A percentile compares a stretch with the other conserved stretches of the same genome.
phyloP scores from a whole-genome alignment of 2,329 filamentous ascomycete genomes.

The Aspergillus thermomutatus region DNA sequence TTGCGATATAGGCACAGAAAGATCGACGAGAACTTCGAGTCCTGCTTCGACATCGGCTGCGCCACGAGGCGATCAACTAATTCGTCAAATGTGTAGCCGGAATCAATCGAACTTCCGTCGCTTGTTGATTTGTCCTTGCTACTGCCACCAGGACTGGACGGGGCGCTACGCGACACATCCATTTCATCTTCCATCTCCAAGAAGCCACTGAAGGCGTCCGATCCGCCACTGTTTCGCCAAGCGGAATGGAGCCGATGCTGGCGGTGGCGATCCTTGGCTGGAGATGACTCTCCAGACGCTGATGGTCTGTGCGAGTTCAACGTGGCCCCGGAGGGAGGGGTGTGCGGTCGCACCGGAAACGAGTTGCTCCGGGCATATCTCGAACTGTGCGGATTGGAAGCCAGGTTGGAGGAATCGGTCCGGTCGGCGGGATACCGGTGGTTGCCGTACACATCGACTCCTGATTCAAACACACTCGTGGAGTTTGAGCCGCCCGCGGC shows the following conservation, averaged over 20 bases:
- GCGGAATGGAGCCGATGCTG: conserved; percentile 33
- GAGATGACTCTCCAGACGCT: conserved; percentile 27
- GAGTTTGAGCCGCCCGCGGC: conserved; percentile 37
- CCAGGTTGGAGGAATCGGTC: conserved; percentile 35
- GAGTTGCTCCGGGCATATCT: conserved; percentile 51
- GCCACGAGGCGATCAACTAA: conserved; percentile 83
- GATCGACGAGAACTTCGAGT: conserved; percentile 81
- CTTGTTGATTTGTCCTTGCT: conserved; percentile 32
- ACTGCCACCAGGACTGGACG: conserved; percentile 24
- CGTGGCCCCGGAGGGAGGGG: conserved; percentile 34
- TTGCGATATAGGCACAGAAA: conserved; percentile 93
- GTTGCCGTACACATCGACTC: conserved; percentile 33
- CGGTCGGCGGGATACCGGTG: conserved; percentile 31
- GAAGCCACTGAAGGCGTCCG: conserved; percentile 42
- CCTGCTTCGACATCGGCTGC: conserved; percentile 78
- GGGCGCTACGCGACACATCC: conserved; percentile 27
- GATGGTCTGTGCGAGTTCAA: conserved; percentile 33
- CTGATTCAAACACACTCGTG: conserved; percentile 31
- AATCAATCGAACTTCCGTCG: conserved; percentile 30
- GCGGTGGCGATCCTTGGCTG: conserved; percentile 27
- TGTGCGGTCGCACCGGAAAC: conserved; percentile 47
- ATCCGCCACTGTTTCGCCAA: conserved; percentile 39
- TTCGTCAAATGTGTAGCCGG: conserved; percentile 55
- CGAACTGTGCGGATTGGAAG: conserved; percentile 24
- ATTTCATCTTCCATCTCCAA: conserved; percentile 43